phyloP scores from a whole-genome alignment of 2,329 filamentous ascomycete species.

The Penicillium sp. region DNA sequence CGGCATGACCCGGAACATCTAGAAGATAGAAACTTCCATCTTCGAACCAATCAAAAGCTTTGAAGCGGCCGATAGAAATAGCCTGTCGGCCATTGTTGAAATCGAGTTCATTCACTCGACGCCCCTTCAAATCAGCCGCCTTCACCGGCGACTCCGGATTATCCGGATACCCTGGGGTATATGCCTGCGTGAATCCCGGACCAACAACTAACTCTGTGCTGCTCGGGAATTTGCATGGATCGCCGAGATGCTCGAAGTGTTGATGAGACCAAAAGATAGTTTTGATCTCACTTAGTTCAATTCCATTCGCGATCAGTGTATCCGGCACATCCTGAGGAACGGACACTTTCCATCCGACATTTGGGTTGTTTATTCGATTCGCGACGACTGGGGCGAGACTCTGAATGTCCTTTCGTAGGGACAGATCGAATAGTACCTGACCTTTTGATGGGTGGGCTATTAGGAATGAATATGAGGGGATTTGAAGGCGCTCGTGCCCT shows the following conservation, averaged over 20 bases:
- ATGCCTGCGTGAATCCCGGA: not conserved
- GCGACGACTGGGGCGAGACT: not conserved
- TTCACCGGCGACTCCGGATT: not conserved
- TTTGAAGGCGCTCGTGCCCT: not conserved
- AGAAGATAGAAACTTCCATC: not conserved
- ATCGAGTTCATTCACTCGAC: not conserved
- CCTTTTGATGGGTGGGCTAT: not conserved
- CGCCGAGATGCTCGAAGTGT: not conserved
- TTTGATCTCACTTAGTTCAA: not conserved
- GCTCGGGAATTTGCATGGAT: not conserved
- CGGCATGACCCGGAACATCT: not conserved
- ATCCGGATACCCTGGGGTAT: not conserved
- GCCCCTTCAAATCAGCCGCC: not conserved
- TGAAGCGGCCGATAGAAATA: not conserved
- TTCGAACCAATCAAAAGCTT: not conserved
- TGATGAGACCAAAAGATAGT: not conserved
- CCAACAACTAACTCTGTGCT: not conserved
- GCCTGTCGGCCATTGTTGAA: not conserved
- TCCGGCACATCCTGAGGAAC: not conserved
- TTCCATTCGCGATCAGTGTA: not conserved
- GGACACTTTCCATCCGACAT: not conserved
- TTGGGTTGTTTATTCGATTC: not conserved
- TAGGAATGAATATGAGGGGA: not conserved
- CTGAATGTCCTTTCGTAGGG: not conserved
- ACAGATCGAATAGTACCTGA: not conserved